Evolutionary conservation across 2,329 filamentous ascomycete genomes (phyloP).

Genomic region (Huntiella decipiens): DNA sequence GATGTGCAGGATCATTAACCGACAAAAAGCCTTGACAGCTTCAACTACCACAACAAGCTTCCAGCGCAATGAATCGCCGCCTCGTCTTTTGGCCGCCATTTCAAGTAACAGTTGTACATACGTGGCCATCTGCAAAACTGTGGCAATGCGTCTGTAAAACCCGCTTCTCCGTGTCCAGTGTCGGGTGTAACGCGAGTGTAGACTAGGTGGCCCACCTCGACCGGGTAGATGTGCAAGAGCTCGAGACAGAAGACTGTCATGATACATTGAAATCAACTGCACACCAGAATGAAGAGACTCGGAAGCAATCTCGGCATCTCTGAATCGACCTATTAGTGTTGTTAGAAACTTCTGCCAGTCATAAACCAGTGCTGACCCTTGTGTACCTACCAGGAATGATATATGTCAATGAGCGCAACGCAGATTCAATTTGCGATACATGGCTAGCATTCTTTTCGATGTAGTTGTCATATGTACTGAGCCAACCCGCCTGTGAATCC

Average conservation of each 20-base stretch:
- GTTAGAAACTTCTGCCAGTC: neutral
- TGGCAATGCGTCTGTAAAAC: conserved; percentile 63
- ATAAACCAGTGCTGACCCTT: too few species aligned
- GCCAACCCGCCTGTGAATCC: conserved; percentile 24
- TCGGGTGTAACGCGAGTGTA: conserved; percentile 46
- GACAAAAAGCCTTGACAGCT: conserved; percentile 66
- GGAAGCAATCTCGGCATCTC: conserved; percentile 85
- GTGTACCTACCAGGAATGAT: conserved; percentile 56
- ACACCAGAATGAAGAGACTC: conserved; percentile 81
- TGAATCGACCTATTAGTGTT: conserved; percentile 45
- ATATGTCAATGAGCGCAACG: conserved; percentile 80
- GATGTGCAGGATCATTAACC: conserved; percentile 59
- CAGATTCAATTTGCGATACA: conserved; percentile 87
- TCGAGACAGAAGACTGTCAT: conserved; percentile 65
- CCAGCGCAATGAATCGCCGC: conserved; percentile 66
- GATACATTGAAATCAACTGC: conserved; percentile 78
- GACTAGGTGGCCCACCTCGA: conserved; percentile 23
- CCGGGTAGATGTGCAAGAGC: conserved; percentile 31
- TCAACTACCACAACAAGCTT: conserved; percentile 72
- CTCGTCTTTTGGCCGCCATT: conserved; percentile 79
- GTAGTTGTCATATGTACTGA: conserved; percentile 65
- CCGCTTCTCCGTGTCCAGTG: conserved; percentile 45
- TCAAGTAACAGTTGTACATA: conserved; percentile 96
- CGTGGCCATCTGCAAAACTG: conserved; percentile 72
- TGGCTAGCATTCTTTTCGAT: conserved; percentile 88